Evolutionary conservation across 2,329 filamentous ascomycete genomes (phyloP), one percentile per base, ranked within the genome.

Genomic region (Aspergillus thermomutatus): DNA sequence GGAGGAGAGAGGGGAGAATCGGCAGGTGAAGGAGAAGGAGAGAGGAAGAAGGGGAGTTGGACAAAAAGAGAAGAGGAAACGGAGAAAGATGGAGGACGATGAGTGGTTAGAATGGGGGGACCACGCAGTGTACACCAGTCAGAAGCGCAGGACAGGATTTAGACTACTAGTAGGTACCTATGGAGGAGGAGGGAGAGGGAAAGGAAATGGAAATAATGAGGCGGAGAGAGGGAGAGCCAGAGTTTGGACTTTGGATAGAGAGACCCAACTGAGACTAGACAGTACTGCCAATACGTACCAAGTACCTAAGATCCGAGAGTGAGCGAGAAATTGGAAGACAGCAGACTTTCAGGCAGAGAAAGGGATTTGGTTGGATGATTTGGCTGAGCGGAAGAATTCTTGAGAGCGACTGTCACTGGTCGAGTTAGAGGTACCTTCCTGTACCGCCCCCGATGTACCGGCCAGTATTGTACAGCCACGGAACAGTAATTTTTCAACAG

Each of bases 11-110:
- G 49, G 56, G 50, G 37, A 46, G 46, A 57, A 55, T 52, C 45
- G 53, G 53, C 53, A 55, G 58, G 56, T 47, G 60, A 52, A 56
- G 54, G 45, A 54, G 52, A 50, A 48, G 50, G 54, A 55, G 53
- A 61, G 55, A 61, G 57, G 59, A 56, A 54, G 54, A 57, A 60
- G 56, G 61, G 57, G 59, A 60, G 59, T 58, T 62, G 58, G 67
- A 55, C 60, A 58, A 57, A 61, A 57, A 60, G 56, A 61, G 56
- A 48, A 54, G 59, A 50, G 53, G 59, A 53, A 60, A 54, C 46
- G 57, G 51, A 56, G 60, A 53, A 48, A 19, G 25, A 55, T 55
- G 56, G 53, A 49, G 58, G 45, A 53, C 37, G 52, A 52, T 50
- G 59, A 59, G 60, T 54, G 50, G 57, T 59, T 57, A 61, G 57